Percentiles rank a stretch among this genome's conserved stretches.
phyloP scores from a whole-genome alignment of 2,329 filamentous ascomycete genomes.

The Stagonosporopsis vannaccii region DNA sequence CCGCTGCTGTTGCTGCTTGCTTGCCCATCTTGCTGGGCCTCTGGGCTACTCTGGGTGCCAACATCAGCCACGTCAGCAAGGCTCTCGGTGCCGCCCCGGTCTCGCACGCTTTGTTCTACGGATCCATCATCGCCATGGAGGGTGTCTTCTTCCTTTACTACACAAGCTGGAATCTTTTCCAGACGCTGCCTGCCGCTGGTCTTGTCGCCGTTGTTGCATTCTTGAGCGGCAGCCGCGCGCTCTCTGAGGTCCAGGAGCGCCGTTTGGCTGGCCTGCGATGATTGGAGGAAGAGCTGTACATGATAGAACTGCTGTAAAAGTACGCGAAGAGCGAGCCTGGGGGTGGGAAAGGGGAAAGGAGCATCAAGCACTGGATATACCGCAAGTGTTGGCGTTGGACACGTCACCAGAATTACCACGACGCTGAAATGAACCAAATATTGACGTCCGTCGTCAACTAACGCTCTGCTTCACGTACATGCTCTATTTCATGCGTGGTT shows the following conservation, averaged over 20 bases:
- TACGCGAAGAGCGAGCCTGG: neutral
- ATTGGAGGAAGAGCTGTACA: neutral
- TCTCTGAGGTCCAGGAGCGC: conserved; percentile 91
- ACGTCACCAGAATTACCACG: neutral
- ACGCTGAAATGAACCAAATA: neutral
- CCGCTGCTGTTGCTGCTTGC: conserved; percentile 73
- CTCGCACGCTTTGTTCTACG: conserved; percentile 84
- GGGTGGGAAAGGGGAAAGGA: neutral
- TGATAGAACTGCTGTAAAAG: neutral
- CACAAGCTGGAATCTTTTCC: conserved; percentile 88
- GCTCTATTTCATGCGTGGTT: neutral
- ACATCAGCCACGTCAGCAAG: conserved; percentile 77
- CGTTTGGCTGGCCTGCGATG: conserved; percentile 72
- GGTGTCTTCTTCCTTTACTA: conserved; percentile 96
- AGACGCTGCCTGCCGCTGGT: conserved; percentile 77
- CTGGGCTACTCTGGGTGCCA: conserved; percentile 84
- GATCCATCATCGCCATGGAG: conserved; percentile 86
- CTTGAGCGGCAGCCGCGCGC: conserved; percentile 85
- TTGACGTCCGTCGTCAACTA: neutral
- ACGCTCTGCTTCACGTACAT: neutral
- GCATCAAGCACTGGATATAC: neutral
- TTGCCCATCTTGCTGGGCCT: conserved; percentile 75
- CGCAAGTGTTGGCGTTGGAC: neutral
- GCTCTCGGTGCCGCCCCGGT: conserved; percentile 79
- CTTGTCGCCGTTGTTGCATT: conserved; percentile 76